phyloP scores from a whole-genome alignment of 345 rosid species.

The Eucalyptus guilfoylei region DNA sequence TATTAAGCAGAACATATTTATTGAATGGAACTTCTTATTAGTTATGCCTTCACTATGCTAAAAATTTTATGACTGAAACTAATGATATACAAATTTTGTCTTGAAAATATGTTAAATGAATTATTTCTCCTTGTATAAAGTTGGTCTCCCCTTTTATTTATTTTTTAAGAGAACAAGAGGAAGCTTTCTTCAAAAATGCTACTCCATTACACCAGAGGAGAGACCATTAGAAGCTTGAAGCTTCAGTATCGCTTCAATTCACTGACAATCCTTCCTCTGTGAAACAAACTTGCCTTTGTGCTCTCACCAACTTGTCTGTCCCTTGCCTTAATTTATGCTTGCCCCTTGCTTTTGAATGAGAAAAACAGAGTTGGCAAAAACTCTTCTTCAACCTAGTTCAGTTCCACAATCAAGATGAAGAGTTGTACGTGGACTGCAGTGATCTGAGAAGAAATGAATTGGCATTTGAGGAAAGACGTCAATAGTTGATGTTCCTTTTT shows the following conservation, averaged over 20 bases:
- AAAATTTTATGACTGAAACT: neutral
- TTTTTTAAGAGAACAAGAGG: neutral
- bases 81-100: neutral
- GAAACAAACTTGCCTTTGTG: neutral
- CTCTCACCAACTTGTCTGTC: neutral
- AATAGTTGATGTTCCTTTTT: neutral
- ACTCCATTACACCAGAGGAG: neutral
- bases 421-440: neutral
- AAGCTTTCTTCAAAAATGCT: neutral
- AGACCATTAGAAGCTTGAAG: neutral
- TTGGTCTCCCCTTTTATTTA: neutral
- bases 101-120: neutral
- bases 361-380: neutral
- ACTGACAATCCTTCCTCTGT: neutral
- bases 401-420: neutral
- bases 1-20: neutral
- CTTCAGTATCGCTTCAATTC: neutral
- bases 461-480: neutral
- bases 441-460: neutral
- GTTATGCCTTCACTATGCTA: neutral
- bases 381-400: neutral
- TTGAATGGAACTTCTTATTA: neutral
- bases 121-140: neutral
- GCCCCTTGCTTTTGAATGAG: neutral
- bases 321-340: neutral